Conservation (phyloP, 805 yeast species). For the Kodamaea laetipori region DNA sequence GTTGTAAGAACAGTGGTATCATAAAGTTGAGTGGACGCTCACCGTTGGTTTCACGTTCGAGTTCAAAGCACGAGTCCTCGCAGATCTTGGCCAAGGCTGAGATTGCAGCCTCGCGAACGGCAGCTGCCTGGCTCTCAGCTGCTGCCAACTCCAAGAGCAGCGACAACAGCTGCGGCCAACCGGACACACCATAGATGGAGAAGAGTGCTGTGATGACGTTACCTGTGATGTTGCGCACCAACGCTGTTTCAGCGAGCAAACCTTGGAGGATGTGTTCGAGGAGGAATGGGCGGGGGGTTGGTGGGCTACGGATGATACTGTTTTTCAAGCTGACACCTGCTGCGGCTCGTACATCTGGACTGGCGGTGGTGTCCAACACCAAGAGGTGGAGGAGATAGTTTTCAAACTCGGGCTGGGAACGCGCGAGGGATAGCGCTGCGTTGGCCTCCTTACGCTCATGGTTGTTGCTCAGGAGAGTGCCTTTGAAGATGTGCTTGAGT, state of each 20-base stretch:
- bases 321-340: constrained; percentile 89
- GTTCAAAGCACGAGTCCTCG: constrained; percentile 74
- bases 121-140: constrained; percentile 32
- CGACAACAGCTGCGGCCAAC: constrained; percentile 77
- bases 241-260: constrained; percentile 51
- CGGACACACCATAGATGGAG: constrained; percentile 61
- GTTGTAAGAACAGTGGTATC: constrained; percentile 62
- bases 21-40: constrained; percentile 67
- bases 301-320: constrained; percentile 26
- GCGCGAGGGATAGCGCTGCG: constrained; percentile 69
- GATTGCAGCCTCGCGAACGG: constrained; percentile 67
- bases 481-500: constrained; percentile 63
- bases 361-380: constrained; percentile 49
- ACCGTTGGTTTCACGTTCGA: constrained; percentile 67
- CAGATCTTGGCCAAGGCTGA: constrained; percentile 83
- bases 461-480: constrained; percentile 66
- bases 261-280: constrained; percentile 53
- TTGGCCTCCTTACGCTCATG: constrained; percentile 65
- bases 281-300: constrained; percentile 33
- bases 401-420: constrained; percentile 71
- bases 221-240: constrained; percentile 87
- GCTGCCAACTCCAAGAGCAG: constrained; percentile 61
- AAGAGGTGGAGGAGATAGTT: constrained; percentile 76
- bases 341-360: constrained; percentile 72
- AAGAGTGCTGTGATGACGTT: constrained; percentile 85